A percentile compares a stretch with the other conserved stretches of the same genome.
phyloP scores from a whole-genome alignment of 139 green algal genomes.

The Coelastrella sp. region DNA sequence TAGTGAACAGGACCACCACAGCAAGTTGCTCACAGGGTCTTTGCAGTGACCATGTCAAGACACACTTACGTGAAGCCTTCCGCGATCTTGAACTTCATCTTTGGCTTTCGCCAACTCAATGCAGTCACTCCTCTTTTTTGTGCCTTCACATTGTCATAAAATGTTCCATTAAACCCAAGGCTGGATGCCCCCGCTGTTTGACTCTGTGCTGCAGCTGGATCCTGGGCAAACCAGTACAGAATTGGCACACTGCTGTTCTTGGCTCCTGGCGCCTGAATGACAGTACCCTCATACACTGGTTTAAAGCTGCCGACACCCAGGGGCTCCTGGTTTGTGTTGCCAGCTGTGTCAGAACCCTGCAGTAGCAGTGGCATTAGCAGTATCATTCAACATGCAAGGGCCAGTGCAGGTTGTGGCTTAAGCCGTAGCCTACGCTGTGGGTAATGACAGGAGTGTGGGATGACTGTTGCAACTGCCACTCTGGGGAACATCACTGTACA shows the following conservation, averaged over 20 bases:
- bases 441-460: no score
- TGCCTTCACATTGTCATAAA: constrained; percentile 75
- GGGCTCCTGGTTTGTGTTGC: background rate
- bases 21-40: background rate
- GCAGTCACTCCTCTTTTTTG: constrained; percentile 68
- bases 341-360: constrained; percentile 3
- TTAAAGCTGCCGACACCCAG: background rate
- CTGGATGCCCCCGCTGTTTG: constrained; percentile 44
- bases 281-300: constrained; percentile 26
- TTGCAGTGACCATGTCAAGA: background rate
- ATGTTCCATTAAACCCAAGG: constrained; percentile 63
- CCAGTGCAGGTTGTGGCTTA: background rate
- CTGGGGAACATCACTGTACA: no score
- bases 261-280: background rate
- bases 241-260: background rate
- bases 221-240: constrained; percentile 44
- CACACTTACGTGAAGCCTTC: background rate
- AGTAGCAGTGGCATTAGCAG: background rate
- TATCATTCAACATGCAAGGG: background rate
- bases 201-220: constrained; percentile 52
- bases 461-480: no score
- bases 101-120: constrained; percentile 84
- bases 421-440: no score
- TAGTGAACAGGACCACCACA: background rate
- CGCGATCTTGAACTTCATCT: constrained; percentile 74